Percentiles rank a stretch among this genome's conserved stretches.
These are phyloP conservation scores for Saxophila tyrrhenica DNA, from an alignment of 495 filamentous ascomycete species.

Conservation along the genomic window DNA sequence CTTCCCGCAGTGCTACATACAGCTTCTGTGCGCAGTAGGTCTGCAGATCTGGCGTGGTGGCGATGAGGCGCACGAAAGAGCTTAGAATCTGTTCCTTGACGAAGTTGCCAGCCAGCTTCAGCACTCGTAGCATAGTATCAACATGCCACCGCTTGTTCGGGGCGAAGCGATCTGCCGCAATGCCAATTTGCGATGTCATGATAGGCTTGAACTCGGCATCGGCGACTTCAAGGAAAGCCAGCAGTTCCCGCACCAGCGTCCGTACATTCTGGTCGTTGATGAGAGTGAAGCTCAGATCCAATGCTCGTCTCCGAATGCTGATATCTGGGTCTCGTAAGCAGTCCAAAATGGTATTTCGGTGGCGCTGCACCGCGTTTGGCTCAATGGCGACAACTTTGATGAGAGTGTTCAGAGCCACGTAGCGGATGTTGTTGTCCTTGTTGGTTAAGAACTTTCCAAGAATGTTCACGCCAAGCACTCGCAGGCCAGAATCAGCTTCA, in stretches of 20 bases:
- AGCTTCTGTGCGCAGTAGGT: constrained; percentile 95
- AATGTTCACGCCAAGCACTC: constrained; percentile 94
- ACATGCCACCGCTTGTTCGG: constrained; percentile 97
- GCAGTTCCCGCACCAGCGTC: constrained; percentile 78
- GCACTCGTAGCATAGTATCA: constrained; percentile 90
- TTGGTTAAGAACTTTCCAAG: constrained; percentile 95
- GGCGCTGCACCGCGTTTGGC: constrained; percentile 91
- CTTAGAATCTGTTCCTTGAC: constrained; percentile 97
- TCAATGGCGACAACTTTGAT: constrained; percentile 98
- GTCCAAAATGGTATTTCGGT: constrained; percentile 93
- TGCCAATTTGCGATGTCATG: constrained; percentile 94
- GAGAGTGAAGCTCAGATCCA: constrained; percentile 93
- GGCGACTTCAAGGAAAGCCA: constrained; percentile 90
- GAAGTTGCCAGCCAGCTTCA: constrained; percentile 88
- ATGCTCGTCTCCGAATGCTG: constrained; percentile 83
- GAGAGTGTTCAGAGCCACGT: constrained; percentile 91
- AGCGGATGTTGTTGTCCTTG: constrained; percentile 98
- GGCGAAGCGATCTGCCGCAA: constrained; percentile 89
- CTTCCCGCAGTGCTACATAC: constrained; percentile 78
- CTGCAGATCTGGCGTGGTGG: constrained; percentile 86
- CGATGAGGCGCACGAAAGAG: constrained; percentile 90
- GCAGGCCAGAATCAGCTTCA: constrained; percentile 85
- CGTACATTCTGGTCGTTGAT: constrained; percentile 96
- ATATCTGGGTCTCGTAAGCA: constrained; percentile 98
- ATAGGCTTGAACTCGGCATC: constrained; percentile 97